Evolutionary conservation across 2,329 filamentous ascomycete genomes (phyloP).

Genomic region (Rhexocercosporidium sp.): DNA sequence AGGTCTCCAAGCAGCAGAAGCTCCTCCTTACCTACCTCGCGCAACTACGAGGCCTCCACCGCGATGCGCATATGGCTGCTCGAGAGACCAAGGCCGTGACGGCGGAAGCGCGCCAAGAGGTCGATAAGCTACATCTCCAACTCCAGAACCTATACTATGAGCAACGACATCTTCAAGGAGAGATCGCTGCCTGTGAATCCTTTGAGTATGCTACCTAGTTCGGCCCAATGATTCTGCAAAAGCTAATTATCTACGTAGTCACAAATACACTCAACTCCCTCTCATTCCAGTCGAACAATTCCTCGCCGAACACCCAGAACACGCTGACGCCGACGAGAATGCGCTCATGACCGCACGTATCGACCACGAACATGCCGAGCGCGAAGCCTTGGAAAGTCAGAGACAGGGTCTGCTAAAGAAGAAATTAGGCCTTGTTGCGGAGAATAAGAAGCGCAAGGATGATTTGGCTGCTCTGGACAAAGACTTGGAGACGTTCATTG

Average conservation of each 20-base stretch:
- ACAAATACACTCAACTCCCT: conserved; percentile 86
- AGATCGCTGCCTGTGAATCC: conserved; percentile 88
- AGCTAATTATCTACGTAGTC: conserved; percentile 54
- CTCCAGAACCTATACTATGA: conserved; percentile 97
- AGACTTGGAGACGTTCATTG: conserved; percentile 92
- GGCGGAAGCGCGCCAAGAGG: conserved; percentile 85
- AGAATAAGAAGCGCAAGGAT: conserved; percentile 92
- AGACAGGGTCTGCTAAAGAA: conserved; percentile 76
- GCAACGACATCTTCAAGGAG: conserved; percentile 85
- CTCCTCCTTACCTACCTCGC: conserved; percentile 78
- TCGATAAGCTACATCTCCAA: conserved; percentile 89
- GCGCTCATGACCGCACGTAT: conserved; percentile 89
- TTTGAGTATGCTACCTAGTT: conserved; percentile 71
- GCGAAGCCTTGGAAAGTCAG: conserved; percentile 84
- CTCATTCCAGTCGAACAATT: conserved; percentile 86
- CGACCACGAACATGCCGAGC: conserved; percentile 84
- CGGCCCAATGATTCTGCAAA: too few relatives aligned
- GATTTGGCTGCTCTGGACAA: conserved; percentile 90
- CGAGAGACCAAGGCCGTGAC: conserved; percentile 87
- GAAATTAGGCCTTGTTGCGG: conserved; percentile 71
- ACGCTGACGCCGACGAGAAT: conserved; percentile 74
- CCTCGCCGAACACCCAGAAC: conserved; percentile 75
- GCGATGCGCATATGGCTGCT: conserved; percentile 78
- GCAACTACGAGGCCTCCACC: conserved; percentile 81
- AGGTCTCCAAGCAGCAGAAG: conserved; percentile 79